phyloP scores from a whole-genome alignment of 2,329 filamentous ascomycete species.

The Colletotrichum sp. region DNA sequence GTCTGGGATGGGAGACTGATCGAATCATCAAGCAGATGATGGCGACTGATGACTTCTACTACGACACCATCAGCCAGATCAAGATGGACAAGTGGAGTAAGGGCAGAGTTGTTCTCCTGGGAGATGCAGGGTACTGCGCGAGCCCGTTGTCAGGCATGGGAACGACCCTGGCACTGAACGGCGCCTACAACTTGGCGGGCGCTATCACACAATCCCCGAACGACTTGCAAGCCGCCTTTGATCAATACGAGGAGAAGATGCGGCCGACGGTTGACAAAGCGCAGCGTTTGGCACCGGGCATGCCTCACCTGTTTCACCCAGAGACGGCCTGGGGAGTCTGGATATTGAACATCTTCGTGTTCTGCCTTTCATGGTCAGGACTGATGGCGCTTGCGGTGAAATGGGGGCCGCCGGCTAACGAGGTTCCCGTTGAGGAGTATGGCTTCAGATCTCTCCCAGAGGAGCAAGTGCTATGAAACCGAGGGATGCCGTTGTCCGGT shows the following conservation, averaged over 20 bases:
- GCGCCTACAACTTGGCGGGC: constrained; percentile 57
- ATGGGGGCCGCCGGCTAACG: not conserved
- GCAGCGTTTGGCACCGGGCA: constrained; percentile 36
- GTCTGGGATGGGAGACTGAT: constrained; percentile 49
- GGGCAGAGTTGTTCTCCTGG: constrained; percentile 47
- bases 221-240: constrained; percentile 33
- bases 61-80: constrained; percentile 46
- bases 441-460: not conserved
- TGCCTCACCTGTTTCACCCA: constrained; percentile 30
- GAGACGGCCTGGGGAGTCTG: constrained; percentile 31
- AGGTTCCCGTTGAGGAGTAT: not conserved
- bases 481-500: not conserved
- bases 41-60: constrained; percentile 48
- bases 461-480: not conserved
- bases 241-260: constrained; percentile 45
- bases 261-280: constrained; percentile 42
- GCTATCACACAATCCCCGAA: constrained; percentile 35
- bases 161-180: constrained; percentile 47
- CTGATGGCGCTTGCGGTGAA: not conserved
- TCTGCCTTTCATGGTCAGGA: not conserved
- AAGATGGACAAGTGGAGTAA: constrained; percentile 38
- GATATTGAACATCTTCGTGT: constrained; percentile 22
- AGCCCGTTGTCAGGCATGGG: constrained; percentile 54
- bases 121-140: constrained; percentile 55
- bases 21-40: constrained; percentile 41